Evolutionary conservation across 805 yeast species (phyloP).

Genomic region (Wickerhamiella cacticola): DNA sequence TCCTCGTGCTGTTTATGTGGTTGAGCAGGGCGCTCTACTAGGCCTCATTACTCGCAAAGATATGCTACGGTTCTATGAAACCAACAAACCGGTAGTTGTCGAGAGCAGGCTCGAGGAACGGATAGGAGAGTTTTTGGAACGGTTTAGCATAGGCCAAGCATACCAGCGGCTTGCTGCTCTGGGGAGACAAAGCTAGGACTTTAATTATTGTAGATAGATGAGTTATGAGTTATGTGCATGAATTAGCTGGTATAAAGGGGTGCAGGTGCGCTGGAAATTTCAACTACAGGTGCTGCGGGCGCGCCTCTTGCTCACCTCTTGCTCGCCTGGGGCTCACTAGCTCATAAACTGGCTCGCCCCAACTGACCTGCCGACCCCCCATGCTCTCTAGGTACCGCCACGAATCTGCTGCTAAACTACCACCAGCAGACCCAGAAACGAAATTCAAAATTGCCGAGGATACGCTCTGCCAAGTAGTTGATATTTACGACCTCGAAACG

Average conservation of each 20-base stretch:
- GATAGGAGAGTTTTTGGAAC: background rate
- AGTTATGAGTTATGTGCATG: background rate
- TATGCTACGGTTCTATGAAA: slow-evolving; percentile 35
- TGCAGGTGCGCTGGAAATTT: no score
- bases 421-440: background rate
- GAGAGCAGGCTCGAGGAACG: background rate
- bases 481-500: background rate
- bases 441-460: background rate
- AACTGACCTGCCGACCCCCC: no score
- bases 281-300: no score
- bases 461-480: slow-evolving; percentile 2
- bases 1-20: slow-evolving; percentile 60
- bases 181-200: no score
- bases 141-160: background rate
- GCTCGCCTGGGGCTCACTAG: no score
- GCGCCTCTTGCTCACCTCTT: no score
- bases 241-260: no score
- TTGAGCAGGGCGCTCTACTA: slow-evolving; percentile 41
- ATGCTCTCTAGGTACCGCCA: background rate
- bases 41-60: slow-evolving; percentile 87
- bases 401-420: background rate
- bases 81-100: background rate
- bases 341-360: no score
- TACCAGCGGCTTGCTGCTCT: background rate
- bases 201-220: background rate